Evolutionary conservation across 1,284 basidiomycete species (phyloP).

Genomic region (Cystobasidium sp.): DNA sequence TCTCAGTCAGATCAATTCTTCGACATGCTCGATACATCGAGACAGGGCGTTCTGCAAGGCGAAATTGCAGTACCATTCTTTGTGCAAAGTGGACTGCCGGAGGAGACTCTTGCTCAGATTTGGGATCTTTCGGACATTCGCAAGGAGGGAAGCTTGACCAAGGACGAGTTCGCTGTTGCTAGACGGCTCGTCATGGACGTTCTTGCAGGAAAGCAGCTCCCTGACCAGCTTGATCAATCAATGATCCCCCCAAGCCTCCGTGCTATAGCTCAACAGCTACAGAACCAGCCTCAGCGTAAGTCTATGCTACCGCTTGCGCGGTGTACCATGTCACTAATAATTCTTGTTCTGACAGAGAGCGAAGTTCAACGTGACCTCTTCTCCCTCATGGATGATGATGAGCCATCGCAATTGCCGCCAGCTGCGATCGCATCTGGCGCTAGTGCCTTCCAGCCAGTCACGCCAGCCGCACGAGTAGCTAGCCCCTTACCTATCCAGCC

Average conservation of each 20-base stretch:
- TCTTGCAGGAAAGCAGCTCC: constrained; percentile 81
- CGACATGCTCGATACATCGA: constrained; percentile 75
- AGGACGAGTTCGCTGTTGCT: constrained; percentile 94
- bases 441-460: constrained; percentile 49
- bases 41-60: constrained; percentile 83
- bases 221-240: constrained; percentile 69
- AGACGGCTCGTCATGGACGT: constrained; percentile 92
- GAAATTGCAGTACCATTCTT: constrained; percentile 96
- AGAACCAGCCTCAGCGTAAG: constrained; percentile 36
- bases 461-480: constrained; percentile 30
- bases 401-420: constrained; percentile 63
- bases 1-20: constrained; percentile 80
- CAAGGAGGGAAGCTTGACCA: constrained; percentile 82
- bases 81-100: constrained; percentile 85
- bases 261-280: constrained; percentile 34
- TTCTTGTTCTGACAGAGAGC: constrained; percentile 12
- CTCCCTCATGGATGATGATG: constrained; percentile 70
- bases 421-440: constrained; percentile 63
- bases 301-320: too few species aligned
- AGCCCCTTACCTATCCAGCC: constrained; percentile 45
- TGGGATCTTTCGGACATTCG: constrained; percentile 96
- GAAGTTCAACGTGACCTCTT: constrained; percentile 59
- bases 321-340: neutral
- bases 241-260: constrained; percentile 83
- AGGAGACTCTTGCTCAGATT: constrained; percentile 81